Evolutionary conservation across 2,329 filamentous ascomycete species (phyloP).

Genomic region (Penicillium italicum): DNA sequence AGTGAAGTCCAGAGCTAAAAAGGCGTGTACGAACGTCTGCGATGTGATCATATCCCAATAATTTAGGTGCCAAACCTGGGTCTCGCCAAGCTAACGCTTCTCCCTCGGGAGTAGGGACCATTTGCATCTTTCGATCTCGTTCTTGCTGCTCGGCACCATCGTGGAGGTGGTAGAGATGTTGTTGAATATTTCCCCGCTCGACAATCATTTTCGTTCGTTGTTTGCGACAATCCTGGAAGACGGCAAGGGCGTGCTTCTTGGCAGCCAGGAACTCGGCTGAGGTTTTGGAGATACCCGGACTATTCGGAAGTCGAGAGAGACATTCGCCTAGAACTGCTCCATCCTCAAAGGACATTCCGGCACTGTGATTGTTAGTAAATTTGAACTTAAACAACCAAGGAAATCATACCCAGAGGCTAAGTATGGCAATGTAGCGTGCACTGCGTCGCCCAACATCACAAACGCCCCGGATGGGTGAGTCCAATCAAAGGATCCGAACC

Average conservation of each 20-base stretch:
- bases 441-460: slow-evolving; percentile 60
- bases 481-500: slow-evolving; percentile 56
- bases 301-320: slow-evolving; percentile 47
- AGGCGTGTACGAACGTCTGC: slow-evolving; percentile 31
- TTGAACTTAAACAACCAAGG: not conserved
- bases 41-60: slow-evolving; percentile 43
- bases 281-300: slow-evolving; percentile 27
- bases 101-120: slow-evolving; percentile 36
- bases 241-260: slow-evolving; percentile 33
- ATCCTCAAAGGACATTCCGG: slow-evolving; percentile 61
- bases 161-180: slow-evolving; percentile 59
- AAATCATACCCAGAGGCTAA: slow-evolving; percentile 45
- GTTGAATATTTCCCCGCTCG: slow-evolving; percentile 57
- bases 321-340: slow-evolving; percentile 57
- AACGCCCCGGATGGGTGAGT: slow-evolving; percentile 55
- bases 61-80: slow-evolving; percentile 36
- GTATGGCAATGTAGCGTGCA: slow-evolving; percentile 63
- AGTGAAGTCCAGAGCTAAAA: not conserved
- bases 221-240: slow-evolving; percentile 57
- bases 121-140: slow-evolving; percentile 48
- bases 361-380: slow-evolving; percentile 34
- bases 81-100: slow-evolving; percentile 46
- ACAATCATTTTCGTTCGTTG: slow-evolving; percentile 59
- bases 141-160: slow-evolving; percentile 57
- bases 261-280: slow-evolving; percentile 29